Evolutionary conservation across 257 asterid genomes (phyloP).

Genomic region (Solanum habrochaites): DNA sequence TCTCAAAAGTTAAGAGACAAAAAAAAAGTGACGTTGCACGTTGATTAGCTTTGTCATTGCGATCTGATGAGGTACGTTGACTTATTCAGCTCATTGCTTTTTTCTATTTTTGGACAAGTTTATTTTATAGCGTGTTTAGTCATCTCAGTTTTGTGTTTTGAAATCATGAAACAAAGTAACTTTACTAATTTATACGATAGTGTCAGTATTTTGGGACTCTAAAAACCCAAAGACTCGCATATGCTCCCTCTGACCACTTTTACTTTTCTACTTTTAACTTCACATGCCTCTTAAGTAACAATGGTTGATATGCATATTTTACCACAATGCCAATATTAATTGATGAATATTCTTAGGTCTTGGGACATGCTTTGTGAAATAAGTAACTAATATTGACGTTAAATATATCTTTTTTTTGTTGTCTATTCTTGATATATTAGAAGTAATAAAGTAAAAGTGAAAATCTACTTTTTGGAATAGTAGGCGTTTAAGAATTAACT

Average conservation of each 20-base stretch:
- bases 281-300: background rate
- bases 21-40: too few species aligned
- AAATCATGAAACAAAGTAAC: background rate
- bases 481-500: too few species aligned
- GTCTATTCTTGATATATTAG: background rate
- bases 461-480: background rate
- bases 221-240: background rate
- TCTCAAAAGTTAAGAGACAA: slow-evolving; percentile 73
- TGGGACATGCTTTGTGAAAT: too few species aligned
- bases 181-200: background rate
- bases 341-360: background rate
- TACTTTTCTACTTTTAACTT: background rate
- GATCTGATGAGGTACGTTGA: slow-evolving; percentile 45
- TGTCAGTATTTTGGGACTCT: background rate
- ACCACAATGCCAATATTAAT: background rate
- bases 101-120: background rate
- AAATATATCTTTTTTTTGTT: background rate
- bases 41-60: slow-evolving; percentile 53
- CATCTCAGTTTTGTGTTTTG: background rate
- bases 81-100: background rate
- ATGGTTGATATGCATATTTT: background rate
- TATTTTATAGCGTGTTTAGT: background rate
- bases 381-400: background rate
- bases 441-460: background rate
- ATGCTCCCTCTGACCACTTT: background rate